A percentile compares a stretch with the other conserved stretches of the same genome.
These are phyloP conservation scores for Fusarium tjaetaba DNA, from an alignment of 2,329 filamentous ascomycete genomes.

Conservation along the genomic window DNA sequence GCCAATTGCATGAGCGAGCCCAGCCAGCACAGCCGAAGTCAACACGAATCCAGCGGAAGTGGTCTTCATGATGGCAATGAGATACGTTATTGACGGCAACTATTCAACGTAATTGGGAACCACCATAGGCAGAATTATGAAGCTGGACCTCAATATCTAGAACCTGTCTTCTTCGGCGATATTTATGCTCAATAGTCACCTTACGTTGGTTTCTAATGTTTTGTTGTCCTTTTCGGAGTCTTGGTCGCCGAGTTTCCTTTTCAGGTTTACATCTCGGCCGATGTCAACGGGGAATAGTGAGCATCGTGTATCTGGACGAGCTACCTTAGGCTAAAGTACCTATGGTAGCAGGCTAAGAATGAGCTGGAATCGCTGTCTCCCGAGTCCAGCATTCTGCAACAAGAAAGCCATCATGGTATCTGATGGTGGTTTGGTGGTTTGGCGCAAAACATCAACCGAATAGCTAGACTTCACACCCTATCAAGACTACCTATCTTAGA, in stretches of 20 bases:
- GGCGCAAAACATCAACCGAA: background rate
- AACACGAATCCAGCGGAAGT: slow-evolving; percentile 3
- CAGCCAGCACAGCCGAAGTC: slow-evolving; percentile 10
- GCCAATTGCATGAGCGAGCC: slow-evolving; percentile 42
- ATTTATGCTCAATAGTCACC: slow-evolving; percentile 23
- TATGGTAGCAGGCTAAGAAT: background rate
- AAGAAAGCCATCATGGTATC: background rate
- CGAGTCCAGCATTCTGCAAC: background rate
- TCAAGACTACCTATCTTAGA: background rate
- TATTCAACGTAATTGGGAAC: background rate
- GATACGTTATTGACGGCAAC: background rate
- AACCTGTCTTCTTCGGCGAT: background rate
- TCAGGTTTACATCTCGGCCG: slow-evolving; percentile 21
- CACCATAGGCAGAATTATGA: background rate
- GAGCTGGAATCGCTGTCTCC: background rate
- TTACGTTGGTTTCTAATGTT: slow-evolving; percentile 7
- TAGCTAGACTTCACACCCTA: background rate
- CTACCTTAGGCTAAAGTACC: slow-evolving; percentile 21
- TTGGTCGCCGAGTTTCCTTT: slow-evolving; percentile 41
- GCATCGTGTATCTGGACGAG: background rate
- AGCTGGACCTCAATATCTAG: background rate
- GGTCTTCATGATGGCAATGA: slow-evolving; percentile 39
- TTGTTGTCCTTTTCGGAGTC: slow-evolving; percentile 45
- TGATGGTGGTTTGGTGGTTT: background rate
- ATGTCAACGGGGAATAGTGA: slow-evolving; percentile 2